Evolutionary conservation across 192 early-diverging fungal genomes (phyloP).

Genomic region (Coemansia umbellata): DNA sequence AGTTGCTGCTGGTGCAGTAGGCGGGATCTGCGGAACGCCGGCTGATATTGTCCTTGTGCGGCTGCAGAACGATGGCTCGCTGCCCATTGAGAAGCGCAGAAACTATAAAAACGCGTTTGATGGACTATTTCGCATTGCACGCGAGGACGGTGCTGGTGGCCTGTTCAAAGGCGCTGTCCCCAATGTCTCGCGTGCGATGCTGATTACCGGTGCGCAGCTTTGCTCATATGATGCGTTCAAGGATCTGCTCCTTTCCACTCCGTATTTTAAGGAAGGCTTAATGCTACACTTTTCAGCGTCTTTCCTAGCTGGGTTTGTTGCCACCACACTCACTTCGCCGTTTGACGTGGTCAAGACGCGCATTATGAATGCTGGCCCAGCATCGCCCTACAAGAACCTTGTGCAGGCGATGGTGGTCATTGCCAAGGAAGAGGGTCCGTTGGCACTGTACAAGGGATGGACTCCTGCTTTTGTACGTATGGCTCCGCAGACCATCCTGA

Average conservation of each 20-base stretch:
- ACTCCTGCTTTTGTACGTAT: constrained; percentile 75
- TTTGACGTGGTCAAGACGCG: constrained; percentile 84
- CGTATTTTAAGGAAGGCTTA: constrained; percentile 61
- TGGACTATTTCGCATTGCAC: constrained; percentile 69
- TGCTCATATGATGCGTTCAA: constrained; percentile 78
- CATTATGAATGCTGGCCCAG: constrained; percentile 68
- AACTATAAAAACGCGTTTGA: constrained; percentile 75
- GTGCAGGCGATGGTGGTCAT: constrained; percentile 54
- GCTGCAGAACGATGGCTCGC: constrained; percentile 75
- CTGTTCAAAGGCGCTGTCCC: constrained; percentile 89
- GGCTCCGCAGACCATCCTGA: constrained; percentile 80
- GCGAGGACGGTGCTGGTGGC: constrained; percentile 69
- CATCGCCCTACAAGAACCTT: constrained; percentile 29
- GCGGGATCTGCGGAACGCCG: constrained; percentile 70
- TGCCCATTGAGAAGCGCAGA: constrained; percentile 58
- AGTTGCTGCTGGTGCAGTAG: constrained; percentile 48
- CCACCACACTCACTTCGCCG: constrained; percentile 72
- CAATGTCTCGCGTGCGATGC: constrained; percentile 85
- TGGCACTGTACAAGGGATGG: constrained; percentile 81
- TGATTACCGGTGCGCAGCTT: constrained; percentile 72
- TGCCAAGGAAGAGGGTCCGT: constrained; percentile 61
- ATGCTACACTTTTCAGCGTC: constrained; percentile 66
- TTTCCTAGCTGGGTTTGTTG: constrained; percentile 69
- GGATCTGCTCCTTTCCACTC: constrained; percentile 58
- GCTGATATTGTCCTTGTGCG: constrained; percentile 79